These are phyloP conservation scores for Centaurea solstitialis DNA, from an alignment of 129 eudicot species.

Conservation along the genomic window DNA sequence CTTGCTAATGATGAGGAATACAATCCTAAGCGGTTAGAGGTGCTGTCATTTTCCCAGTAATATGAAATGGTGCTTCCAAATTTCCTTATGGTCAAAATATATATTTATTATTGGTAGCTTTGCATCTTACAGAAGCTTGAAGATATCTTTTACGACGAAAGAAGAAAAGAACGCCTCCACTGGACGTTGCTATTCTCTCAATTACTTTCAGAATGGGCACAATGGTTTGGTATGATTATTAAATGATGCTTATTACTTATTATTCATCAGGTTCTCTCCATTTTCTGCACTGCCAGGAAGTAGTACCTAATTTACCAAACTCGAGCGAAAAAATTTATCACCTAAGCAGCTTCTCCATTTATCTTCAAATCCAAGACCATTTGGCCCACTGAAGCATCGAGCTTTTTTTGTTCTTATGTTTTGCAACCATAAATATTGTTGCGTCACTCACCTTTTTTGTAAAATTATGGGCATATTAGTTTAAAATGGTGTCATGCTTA, in stretches of 20 bases:
- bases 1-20: slow-evolving; percentile 47
- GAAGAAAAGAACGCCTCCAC: slow-evolving; percentile 58
- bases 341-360: background rate
- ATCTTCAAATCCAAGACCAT: background rate
- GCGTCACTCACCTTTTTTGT: background rate
- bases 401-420: background rate
- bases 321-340: background rate
- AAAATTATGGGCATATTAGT: background rate
- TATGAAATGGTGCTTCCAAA: background rate
- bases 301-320: background rate
- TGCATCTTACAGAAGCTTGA: slow-evolving; percentile 28
- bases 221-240: slow-evolving; percentile 71
- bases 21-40: slow-evolving; percentile 44
- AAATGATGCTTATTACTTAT: background rate
- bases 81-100: background rate
- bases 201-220: slow-evolving; percentile 92
- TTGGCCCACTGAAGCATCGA: background rate
- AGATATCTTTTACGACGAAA: slow-evolving; percentile 62
- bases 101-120: background rate
- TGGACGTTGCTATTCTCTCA: slow-evolving; percentile 84
- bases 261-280: background rate
- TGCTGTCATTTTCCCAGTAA: slow-evolving; percentile 9
- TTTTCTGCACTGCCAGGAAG: background rate
- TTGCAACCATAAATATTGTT: background rate
- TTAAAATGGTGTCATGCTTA: background rate